phyloP scores from a whole-genome alignment of 108 stramenopile genomes.

The Seminavis robusta region DNA sequence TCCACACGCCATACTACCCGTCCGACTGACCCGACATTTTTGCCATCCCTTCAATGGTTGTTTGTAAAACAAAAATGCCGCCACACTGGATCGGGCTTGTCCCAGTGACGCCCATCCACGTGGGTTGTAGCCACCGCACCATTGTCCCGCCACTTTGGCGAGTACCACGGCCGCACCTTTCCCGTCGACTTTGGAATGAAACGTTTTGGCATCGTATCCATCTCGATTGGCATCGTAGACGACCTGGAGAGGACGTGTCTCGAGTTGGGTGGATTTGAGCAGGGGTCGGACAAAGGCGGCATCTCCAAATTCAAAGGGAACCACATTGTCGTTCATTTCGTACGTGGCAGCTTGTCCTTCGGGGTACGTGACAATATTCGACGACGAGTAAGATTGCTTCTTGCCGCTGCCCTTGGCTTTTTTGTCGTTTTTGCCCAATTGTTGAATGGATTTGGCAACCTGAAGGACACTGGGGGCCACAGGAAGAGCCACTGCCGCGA shows the following conservation, averaged over 20 bases:
- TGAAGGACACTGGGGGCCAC: too few relatives aligned
- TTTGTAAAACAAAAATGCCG: conserved; percentile 62
- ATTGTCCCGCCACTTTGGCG: conserved; percentile 21
- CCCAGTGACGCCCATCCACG: conserved; percentile 62
- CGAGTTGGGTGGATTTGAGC: conserved; percentile 66
- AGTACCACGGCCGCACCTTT: conserved; percentile 62
- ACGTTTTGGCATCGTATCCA: conserved; percentile 48
- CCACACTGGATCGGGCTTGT: conserved; percentile 47
- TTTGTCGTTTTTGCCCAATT: too few relatives aligned
- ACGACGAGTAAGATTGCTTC: too few relatives aligned
- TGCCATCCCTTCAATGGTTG: conserved; percentile 26
- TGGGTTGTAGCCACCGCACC: conserved; percentile 72
- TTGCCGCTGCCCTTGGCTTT: too few relatives aligned
- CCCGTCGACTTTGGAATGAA: conserved; percentile 58
- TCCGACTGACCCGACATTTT: conserved; percentile 52
- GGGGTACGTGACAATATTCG: too few relatives aligned
- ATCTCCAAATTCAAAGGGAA: conserved; percentile 1
- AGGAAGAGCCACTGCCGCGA: too few relatives aligned
- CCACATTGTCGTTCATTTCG: conserved; percentile 14
- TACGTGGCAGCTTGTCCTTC: conserved; percentile 38
- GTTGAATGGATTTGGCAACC: too few relatives aligned
- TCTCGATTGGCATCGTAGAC: conserved; percentile 51
- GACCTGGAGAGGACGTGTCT: conserved; percentile 43
- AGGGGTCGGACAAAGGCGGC: conserved; percentile 39
- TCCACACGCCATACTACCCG: conserved; percentile 72